These are phyloP conservation scores for Allium cepa DNA, from an alignment of 106 monocot species.

Conservation along the genomic window DNA sequence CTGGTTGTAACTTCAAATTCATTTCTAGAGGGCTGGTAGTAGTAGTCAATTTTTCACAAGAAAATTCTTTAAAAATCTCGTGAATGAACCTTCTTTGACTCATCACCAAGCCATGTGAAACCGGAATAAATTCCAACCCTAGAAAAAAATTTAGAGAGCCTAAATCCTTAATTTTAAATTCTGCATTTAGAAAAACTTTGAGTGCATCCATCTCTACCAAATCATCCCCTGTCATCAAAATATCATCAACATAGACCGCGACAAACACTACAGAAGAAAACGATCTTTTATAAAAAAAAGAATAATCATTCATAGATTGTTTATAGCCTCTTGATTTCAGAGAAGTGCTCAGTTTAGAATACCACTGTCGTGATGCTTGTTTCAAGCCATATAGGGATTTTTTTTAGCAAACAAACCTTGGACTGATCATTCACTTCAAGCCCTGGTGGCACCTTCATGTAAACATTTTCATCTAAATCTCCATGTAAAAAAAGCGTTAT, in stretches of 20 bases:
- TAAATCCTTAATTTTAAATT: constrained; percentile 4
- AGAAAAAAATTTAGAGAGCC: constrained; percentile 1
- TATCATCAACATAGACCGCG: constrained; percentile 9
- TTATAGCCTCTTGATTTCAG: not conserved
- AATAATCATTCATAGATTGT: not conserved
- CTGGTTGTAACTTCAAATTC: not conserved
- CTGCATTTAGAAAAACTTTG: not conserved
- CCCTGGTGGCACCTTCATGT: not conserved
- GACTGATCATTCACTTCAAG: not conserved
- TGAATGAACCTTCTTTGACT: constrained; percentile 1
- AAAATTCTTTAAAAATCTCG: not conserved
- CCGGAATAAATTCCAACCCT: not conserved
- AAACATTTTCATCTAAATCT: not conserved
- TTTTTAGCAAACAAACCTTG: not conserved
- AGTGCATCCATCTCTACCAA: not conserved
- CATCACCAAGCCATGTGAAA: not conserved
- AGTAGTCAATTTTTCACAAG: not conserved
- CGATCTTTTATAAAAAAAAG: not conserved
- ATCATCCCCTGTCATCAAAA: not conserved
- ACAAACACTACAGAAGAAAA: not conserved
- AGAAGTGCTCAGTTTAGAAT: not conserved
- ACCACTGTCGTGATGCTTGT: not conserved
- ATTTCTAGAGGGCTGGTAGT: not conserved
- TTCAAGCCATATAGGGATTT: not conserved
- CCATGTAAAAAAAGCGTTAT: not conserved